A percentile compares a stretch with the other conserved stretches of the same genome.
phyloP scores from a whole-genome alignment of 2,329 filamentous ascomycete genomes.

The Aspergillus eucalypticola region DNA sequence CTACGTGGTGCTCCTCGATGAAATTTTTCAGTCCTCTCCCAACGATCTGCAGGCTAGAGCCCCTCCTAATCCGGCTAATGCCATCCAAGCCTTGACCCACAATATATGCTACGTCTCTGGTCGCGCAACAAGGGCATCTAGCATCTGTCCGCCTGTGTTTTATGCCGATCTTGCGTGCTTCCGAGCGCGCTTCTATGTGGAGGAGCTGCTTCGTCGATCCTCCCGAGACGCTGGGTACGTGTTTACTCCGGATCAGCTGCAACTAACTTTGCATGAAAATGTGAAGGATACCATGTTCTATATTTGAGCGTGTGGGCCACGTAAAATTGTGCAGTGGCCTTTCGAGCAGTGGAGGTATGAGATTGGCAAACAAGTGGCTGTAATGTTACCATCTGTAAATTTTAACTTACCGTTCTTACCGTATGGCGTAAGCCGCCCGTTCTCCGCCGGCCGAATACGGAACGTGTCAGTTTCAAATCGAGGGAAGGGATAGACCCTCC shows the following conservation, averaged over 20 bases:
- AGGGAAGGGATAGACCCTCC: too few species aligned
- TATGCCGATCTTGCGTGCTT: slow-evolving; percentile 86
- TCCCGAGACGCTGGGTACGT: background rate
- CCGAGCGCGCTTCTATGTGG: slow-evolving; percentile 66
- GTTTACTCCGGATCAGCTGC: background rate
- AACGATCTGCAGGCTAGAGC: background rate
- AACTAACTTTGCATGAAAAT: background rate
- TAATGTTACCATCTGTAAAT: too few species aligned
- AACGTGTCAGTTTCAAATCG: too few species aligned
- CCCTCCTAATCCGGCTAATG: background rate
- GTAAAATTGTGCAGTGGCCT: background rate
- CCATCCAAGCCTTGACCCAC: slow-evolving; percentile 69
- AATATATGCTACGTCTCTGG: slow-evolving; percentile 81
- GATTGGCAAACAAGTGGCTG: background rate
- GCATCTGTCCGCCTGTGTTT: slow-evolving; percentile 83
- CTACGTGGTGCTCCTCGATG: slow-evolving; percentile 70
- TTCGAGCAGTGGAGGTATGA: background rate
- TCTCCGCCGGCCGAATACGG: too few species aligned
- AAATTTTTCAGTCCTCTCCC: slow-evolving; percentile 55
- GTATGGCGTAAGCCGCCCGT: too few species aligned
- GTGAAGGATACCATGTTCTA: slow-evolving; percentile 11
- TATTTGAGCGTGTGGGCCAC: background rate
- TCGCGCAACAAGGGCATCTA: slow-evolving; percentile 84
- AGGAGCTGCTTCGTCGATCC: background rate
- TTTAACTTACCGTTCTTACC: too few species aligned